Percentiles rank a stretch among this genome's conserved stretches.
Conservation (phyloP, 257 asterid genomes). For the Solanum clarkiae region DNA sequence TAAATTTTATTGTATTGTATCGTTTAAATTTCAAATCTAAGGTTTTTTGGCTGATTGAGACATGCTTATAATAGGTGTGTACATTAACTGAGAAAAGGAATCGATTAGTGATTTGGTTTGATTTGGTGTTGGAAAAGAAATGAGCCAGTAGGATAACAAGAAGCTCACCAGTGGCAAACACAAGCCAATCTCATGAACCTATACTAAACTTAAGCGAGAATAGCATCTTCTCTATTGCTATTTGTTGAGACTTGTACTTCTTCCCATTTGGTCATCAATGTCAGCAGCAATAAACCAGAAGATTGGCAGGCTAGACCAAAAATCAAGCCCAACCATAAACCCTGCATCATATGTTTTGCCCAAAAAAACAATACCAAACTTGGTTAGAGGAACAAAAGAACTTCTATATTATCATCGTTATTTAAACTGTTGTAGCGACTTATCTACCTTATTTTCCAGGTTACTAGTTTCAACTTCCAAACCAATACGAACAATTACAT, state of each 20-base stretch:
- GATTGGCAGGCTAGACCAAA: conserved; percentile 54
- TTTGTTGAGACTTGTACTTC: conserved; percentile 18
- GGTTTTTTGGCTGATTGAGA: too few species aligned
- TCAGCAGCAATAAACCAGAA: conserved; percentile 38
- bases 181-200: neutral
- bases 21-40: too few species aligned
- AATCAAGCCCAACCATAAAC: conserved; percentile 65
- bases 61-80: too few species aligned
- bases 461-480: neutral
- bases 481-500: neutral
- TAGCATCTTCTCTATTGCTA: neutral
- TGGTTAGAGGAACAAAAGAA: neutral
- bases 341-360: conserved; percentile 20
- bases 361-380: neutral
- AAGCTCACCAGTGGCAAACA: too few species aligned
- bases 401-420: neutral
- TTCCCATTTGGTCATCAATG: conserved; percentile 46
- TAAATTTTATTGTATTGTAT: too few species aligned
- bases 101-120: too few species aligned
- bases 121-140: too few species aligned
- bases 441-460: neutral
- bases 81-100: too few species aligned
- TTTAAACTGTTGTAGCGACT: neutral
- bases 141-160: too few species aligned
- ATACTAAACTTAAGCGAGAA: neutral